Evolutionary conservation across 1,284 basidiomycete species (phyloP).

Genomic region (Trametes hirsuta): DNA sequence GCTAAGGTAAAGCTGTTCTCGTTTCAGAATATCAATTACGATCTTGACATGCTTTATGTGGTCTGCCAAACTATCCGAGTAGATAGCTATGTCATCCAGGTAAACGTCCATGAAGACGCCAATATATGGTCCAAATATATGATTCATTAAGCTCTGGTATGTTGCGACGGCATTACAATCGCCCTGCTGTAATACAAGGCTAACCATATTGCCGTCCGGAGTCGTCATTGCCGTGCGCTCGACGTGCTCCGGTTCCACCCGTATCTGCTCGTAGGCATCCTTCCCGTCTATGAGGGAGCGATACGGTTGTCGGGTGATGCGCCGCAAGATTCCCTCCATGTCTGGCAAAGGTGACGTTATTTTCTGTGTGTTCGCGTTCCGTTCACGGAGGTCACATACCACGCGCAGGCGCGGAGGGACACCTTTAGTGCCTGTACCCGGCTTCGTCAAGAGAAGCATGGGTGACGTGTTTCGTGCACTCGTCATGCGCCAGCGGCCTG

Average conservation of each 20-base stretch:
- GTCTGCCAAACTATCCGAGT: conserved; percentile 28
- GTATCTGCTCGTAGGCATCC: neutral
- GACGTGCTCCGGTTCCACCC: conserved; percentile 15
- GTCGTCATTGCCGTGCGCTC: conserved; percentile 17
- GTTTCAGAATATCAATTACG: conserved; percentile 28
- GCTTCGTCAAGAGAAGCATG: conserved; percentile 37
- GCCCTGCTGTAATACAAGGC: conserved; percentile 33
- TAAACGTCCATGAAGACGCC: conserved; percentile 24
- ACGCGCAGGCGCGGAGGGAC: conserved; percentile 31
- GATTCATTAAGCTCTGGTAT: conserved; percentile 40
- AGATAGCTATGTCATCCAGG: conserved; percentile 38
- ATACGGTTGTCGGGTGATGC: conserved; percentile 1
- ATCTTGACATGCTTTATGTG: conserved; percentile 31
- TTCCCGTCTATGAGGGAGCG: conserved; percentile 10
- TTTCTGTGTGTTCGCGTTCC: conserved; percentile 41
- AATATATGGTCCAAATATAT: conserved; percentile 34
- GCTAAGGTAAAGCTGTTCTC: conserved; percentile 30
- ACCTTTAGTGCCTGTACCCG: conserved; percentile 21
- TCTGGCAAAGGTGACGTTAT: conserved; percentile 36
- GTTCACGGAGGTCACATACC: conserved; percentile 36
- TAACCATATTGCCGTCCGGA: conserved; percentile 37
- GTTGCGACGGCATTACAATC: conserved; percentile 41
- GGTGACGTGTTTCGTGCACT: conserved; percentile 38
- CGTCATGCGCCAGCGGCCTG: conserved; percentile 35
- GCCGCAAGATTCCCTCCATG: conserved; percentile 18